Base-by-base conservation (phyloP, 352 stramenopile species). In the Pythium scleroteichum region DNA sequence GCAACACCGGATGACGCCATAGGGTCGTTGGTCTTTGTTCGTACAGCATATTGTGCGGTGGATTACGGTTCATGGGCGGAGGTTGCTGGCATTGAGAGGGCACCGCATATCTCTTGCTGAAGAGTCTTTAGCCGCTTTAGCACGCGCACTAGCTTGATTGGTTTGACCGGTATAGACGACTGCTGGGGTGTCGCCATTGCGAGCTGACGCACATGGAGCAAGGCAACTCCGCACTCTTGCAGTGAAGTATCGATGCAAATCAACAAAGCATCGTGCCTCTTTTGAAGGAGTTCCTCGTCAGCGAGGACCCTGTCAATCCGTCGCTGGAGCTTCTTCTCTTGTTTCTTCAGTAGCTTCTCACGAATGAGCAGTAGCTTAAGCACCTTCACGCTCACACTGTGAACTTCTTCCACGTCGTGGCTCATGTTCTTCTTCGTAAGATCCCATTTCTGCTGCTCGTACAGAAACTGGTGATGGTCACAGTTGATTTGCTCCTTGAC, bases 341-440 rank as follows among this genome's bases (percentile, higher is more conserved):
- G 64, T 27, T 72, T 78, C 47, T 86, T 88, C 35, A 86, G 68
- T 9, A 88, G 47, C 46, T 87, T 87, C 42, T 88, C 80, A 7
- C 80, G 78, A 17, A 90, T 78, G 41, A 90, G 59, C 27, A 90
- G 42, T 10, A 88, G 47, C 52, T 87, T 90, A 12, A 90, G 75
- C 29, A 90, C 74, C 42, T 88, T 90, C 2, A 87, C 68, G 42
- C 80, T 88, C 16, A 82, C 71, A 27, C 68, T 62, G 20, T 84
- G 76, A 26, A 90, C 70, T 46, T 90, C 80, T 38, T 87, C 68
- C 17, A 85, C 78, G 17, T 87, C 80, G 32, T 77, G 55, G 5
- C 70, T 60, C 20, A 73, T 61, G 20, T 78, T 62, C 13, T 75
- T 75, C 50, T 85, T 87, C 53, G 88, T 74, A 3, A 76, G 32